A percentile compares a stretch with the other conserved stretches of the same genome.
phyloP scores from a whole-genome alignment of 2,329 filamentous ascomycete species.

The Elsinoe batatas region DNA sequence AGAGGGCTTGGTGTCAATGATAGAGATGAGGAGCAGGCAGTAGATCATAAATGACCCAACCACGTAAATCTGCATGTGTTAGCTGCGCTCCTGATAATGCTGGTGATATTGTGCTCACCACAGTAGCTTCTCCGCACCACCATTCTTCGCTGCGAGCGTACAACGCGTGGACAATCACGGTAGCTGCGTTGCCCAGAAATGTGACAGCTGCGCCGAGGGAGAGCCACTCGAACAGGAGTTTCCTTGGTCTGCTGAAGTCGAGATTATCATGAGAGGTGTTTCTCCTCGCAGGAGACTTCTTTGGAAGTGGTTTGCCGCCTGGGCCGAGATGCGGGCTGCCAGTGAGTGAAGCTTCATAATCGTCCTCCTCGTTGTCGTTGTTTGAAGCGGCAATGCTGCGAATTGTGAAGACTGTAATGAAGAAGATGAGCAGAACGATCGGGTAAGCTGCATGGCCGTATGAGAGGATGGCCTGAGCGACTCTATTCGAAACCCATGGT shows the following conservation, averaged over 20 bases:
- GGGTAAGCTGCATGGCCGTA: conserved; percentile 51
- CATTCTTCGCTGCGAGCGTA: conserved; percentile 54
- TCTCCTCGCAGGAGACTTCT: conserved; percentile 43
- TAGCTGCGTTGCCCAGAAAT: conserved; percentile 63
- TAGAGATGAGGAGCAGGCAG: conserved; percentile 72
- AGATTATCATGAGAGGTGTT: conserved; percentile 32
- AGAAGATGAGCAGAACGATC: conserved; percentile 54
- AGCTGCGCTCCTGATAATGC: not conserved
- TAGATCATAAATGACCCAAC: conserved; percentile 80
- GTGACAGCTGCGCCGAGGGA: conserved; percentile 61
- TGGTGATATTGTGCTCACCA: conserved; percentile 46
- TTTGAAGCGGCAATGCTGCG: conserved; percentile 44
- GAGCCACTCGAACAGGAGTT: conserved; percentile 65
- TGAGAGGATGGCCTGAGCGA: conserved; percentile 35
- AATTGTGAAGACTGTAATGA: conserved; percentile 51
- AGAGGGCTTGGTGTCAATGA: conserved; percentile 72
- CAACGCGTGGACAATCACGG: conserved; percentile 66
- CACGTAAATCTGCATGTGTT: conserved; percentile 60
- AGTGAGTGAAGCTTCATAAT: conserved; percentile 31
- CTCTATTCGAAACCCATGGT: conserved; percentile 29
- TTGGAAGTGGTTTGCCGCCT: conserved; percentile 77
- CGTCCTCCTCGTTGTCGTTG: conserved; percentile 38
- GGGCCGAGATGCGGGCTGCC: conserved; percentile 54
- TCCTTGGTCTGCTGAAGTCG: conserved; percentile 56
- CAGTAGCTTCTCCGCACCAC: conserved; percentile 73